phyloP scores from a whole-genome alignment of 1,139 yeast species.

The Yamadazyma kanchanaburiensis region DNA sequence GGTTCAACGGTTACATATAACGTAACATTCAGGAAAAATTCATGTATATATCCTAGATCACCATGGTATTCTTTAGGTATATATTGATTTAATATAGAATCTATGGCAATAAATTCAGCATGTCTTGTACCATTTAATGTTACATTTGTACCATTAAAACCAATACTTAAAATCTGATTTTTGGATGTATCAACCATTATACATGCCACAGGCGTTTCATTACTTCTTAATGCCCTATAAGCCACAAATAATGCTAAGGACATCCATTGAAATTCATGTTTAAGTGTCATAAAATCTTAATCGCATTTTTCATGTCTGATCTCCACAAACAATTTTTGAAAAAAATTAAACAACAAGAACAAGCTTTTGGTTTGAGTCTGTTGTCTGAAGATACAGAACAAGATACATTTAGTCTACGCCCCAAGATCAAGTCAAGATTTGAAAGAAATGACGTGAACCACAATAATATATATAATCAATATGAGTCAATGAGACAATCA shows the following conservation, averaged over 20 bases:
- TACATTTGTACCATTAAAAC: slow-evolving; percentile 86
- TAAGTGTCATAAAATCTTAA: slow-evolving; percentile 10
- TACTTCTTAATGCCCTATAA: slow-evolving; percentile 37
- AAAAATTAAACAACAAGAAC: slow-evolving; percentile 36
- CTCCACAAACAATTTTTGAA: slow-evolving; percentile 40
- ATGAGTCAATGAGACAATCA: slow-evolving; percentile 5
- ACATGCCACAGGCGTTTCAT: slow-evolving; percentile 77
- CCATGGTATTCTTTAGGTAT: slow-evolving; percentile 13
- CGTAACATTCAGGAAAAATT: slow-evolving; percentile 47
- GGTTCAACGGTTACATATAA: slow-evolving; percentile 97
- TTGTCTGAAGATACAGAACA: slow-evolving; percentile 24
- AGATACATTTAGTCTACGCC: neutral
- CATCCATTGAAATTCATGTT: slow-evolving; percentile 30
- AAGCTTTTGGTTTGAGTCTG: slow-evolving; percentile 30
- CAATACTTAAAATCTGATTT: slow-evolving; percentile 61
- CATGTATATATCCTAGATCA: slow-evolving; percentile 14
- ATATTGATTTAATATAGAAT: slow-evolving; percentile 35
- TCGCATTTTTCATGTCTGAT: slow-evolving; percentile 32
- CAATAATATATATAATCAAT: slow-evolving; percentile 18
- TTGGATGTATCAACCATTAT: slow-evolving; percentile 51
- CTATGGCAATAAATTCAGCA: slow-evolving; percentile 87
- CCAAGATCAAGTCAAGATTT: neutral
- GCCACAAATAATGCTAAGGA: slow-evolving; percentile 39
- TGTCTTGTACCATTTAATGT: slow-evolving; percentile 84
- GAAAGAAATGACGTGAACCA: slow-evolving; percentile 14